phyloP scores from a whole-genome alignment of 1,284 basidiomycete species.

The Dichomitus squalens region DNA sequence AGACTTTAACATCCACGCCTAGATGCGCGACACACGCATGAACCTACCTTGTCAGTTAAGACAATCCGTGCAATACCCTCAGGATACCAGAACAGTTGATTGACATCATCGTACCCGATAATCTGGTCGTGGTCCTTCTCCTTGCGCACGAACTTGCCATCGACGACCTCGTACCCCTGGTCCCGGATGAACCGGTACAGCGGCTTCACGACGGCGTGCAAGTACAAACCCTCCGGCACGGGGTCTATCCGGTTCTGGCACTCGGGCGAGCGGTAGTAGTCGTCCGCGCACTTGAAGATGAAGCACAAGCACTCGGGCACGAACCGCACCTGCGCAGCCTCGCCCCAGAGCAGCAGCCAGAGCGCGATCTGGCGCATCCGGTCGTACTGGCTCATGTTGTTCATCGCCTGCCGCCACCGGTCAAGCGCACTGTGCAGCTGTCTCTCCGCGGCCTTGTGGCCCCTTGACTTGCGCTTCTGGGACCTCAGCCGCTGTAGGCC shows the following conservation, averaged over 20 bases:
- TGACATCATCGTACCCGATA: constrained; percentile 99
- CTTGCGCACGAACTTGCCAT: constrained; percentile 92
- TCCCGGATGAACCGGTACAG: constrained; percentile 98
- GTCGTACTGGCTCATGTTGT: constrained; percentile 98
- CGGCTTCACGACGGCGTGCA: constrained; percentile 91
- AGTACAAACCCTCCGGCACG: constrained; percentile 94
- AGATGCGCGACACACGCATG: too few species aligned
- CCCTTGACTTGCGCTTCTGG: constrained; percentile 46
- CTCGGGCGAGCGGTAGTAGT: constrained; percentile 99
- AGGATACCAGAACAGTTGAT: constrained; percentile 99
- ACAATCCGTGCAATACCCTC: constrained; percentile 95
- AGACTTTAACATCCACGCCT: neutral
- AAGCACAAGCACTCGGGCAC: constrained; percentile 97
- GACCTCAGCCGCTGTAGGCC: constrained; percentile 80
- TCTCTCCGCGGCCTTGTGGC: constrained; percentile 77
- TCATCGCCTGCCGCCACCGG: constrained; percentile 98
- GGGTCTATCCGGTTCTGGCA: constrained; percentile 94
- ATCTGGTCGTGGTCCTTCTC: constrained; percentile 95
- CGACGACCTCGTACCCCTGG: constrained; percentile 96
- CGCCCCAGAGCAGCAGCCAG: constrained; percentile 97
- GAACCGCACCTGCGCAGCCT: constrained; percentile 98
- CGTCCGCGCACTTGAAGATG: constrained; percentile 99
- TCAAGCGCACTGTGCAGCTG: constrained; percentile 87
- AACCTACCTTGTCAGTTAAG: constrained; percentile 80
- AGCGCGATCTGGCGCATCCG: constrained; percentile 95